These are phyloP conservation scores for Pythium guiyangense DNA, from an alignment of 352 stramenopile species.

Conservation along the genomic window DNA sequence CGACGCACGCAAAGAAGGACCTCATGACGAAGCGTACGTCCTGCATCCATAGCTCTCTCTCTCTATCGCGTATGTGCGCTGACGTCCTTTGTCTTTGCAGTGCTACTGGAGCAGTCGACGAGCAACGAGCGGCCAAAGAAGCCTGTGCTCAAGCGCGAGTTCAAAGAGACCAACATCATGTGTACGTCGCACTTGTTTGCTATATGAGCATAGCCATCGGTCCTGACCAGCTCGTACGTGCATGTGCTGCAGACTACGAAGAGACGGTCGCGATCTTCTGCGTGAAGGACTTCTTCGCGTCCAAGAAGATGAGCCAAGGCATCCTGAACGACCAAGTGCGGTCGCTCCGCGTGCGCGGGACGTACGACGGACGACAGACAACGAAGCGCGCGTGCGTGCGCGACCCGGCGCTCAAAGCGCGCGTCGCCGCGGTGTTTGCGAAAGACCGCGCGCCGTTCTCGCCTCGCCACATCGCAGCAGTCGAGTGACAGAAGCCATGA, in stretches of 20 bases:
- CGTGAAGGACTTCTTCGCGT: conserved; percentile 62
- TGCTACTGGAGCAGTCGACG: conserved; percentile 7
- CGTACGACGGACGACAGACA: conserved; percentile 20
- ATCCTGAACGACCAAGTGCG: conserved; percentile 76
- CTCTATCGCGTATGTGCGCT: neutral
- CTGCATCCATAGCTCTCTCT: neutral
- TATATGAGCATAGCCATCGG: too few species aligned
- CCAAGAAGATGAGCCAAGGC: conserved; percentile 65
- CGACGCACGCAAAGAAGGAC: conserved; percentile 31
- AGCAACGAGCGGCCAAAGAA: conserved; percentile 19
- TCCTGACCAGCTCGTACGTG: neutral
- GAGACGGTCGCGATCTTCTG: conserved; percentile 81
- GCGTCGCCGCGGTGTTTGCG: conserved; percentile 33
- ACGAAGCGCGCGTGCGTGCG: conserved; percentile 24
- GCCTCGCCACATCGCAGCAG: conserved; percentile 18
- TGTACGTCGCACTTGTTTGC: conserved; percentile 31
- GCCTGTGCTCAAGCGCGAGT: conserved; percentile 73
- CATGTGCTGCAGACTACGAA: conserved; percentile 43
- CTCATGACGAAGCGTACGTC: conserved; percentile 17
- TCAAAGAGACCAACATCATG: conserved; percentile 67
- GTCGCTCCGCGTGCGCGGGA: conserved; percentile 44
- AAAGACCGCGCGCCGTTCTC: conserved; percentile 15
- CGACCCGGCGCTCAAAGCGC: conserved; percentile 29
- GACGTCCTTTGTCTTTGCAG: neutral
- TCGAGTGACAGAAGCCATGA: neutral